These are phyloP conservation scores for Ustilago sp. DNA, from an alignment of 1,284 basidiomycete genomes.

Conservation along the genomic window DNA sequence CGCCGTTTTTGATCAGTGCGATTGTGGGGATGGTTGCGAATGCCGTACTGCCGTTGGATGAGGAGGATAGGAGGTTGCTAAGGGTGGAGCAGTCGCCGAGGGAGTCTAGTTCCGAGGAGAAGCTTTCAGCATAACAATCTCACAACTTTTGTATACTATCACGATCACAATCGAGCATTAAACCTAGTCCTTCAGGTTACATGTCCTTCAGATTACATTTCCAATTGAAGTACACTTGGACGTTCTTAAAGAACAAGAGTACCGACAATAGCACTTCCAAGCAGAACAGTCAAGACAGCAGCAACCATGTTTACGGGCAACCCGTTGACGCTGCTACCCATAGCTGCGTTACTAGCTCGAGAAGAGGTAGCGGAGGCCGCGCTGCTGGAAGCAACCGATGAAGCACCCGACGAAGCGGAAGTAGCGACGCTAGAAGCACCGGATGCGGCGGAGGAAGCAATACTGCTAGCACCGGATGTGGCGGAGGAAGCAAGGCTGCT, in stretches of 20 bases:
- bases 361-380: slow-evolving; percentile 4
- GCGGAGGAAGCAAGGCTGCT: neutral
- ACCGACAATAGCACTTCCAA: slow-evolving; percentile 27
- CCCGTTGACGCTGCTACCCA: neutral
- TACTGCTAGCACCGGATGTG: neutral
- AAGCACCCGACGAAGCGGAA: neutral
- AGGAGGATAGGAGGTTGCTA: slow-evolving; percentile 47
- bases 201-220: neutral
- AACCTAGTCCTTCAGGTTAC: neutral
- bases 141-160: neutral
- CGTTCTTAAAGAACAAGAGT: slow-evolving; percentile 25
- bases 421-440: neutral
- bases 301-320: slow-evolving; percentile 16
- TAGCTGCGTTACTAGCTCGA: slow-evolving; percentile 7
- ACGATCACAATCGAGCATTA: neutral
- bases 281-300: slow-evolving; percentile 15
- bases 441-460: slow-evolving; percentile 4
- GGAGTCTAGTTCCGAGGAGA: slow-evolving; percentile 18
- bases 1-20: slow-evolving; percentile 76
- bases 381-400: neutral
- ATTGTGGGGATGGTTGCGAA: slow-evolving; percentile 70
- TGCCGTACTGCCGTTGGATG: slow-evolving; percentile 55
- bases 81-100: slow-evolving; percentile 6
- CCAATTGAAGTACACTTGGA: neutral
- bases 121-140: slow-evolving; percentile 20